Evolutionary conservation across 768 basidiomycete species (phyloP), one percentile per base, ranked within the genome.

Genomic region (Boletus rubescentipes): DNA sequence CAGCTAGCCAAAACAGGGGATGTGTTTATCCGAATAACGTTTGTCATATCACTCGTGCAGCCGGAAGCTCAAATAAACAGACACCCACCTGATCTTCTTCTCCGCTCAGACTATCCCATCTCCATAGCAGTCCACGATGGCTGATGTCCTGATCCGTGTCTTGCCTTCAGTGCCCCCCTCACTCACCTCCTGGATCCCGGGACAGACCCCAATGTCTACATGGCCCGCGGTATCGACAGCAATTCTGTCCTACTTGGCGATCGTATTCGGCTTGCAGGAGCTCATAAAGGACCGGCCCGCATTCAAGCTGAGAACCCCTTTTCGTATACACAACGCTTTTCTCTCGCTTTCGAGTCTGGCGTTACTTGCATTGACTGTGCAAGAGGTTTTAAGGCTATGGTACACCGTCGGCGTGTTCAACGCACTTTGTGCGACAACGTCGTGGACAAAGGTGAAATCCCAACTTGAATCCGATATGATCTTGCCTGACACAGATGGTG

Each of bases 321-420:
- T 95, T 77, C 91, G 90, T 74, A 61, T 78, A 29, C 95, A 98
- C 76, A 98, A 97, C 72, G 74, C 91, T 50, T 69, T 94, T 67
- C 82, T 98, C 55, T 92, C 90, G 61, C 67, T 77, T 23, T 91
- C n/a, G n/a, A 94, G 91, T 60, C 74, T 82, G 10, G 71, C 94
- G 37, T 75, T 98, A 7, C 83, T 98, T 42, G 75, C 74, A 9
- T 76, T 95, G 42, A 93, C 93, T 79, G 66, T 88, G 41, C 91
- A 96, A 71, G 94, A 96, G 75, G 87, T 93, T 51, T 20, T 86
- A 3, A 91, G 92, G 12, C 80, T 90, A 56, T 73, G 82, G 61
- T 85, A 78, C 77, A 81, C 83, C 43, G 74, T 85, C 57, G 93
- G 93, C 37, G 41, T 84, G 42, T 91, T 86, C 75, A 73, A 81